Percentiles rank a stretch among this genome's conserved stretches.
Evolutionary conservation across 2,329 filamentous ascomycete genomes (phyloP).

Genomic region (Aureobasidium subglaciale): DNA sequence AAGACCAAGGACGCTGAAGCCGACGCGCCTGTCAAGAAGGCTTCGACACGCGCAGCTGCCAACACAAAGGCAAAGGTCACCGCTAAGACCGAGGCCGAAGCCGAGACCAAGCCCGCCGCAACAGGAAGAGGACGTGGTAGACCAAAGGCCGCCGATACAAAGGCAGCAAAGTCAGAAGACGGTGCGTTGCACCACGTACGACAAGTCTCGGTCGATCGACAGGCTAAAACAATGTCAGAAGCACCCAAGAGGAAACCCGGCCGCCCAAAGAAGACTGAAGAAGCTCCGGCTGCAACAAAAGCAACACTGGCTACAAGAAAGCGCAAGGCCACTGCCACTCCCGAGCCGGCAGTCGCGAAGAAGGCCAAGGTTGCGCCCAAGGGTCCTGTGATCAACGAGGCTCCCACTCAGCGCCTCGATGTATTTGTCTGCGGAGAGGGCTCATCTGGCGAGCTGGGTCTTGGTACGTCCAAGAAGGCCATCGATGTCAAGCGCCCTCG

Average conservation of each 20-base stretch:
- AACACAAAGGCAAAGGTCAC: constrained; percentile 27
- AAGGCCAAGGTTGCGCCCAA: constrained; percentile 20
- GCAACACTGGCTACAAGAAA: constrained; percentile 17
- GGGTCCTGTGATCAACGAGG: constrained; percentile 51
- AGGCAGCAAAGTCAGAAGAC: constrained; percentile 17
- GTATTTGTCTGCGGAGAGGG: constrained; percentile 78
- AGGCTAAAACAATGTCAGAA: constrained; percentile 17
- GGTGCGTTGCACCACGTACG: constrained; percentile 14
- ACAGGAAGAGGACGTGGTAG: constrained; percentile 16
- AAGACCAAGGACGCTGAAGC: constrained; percentile 19
- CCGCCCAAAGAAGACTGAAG: constrained; percentile 16
- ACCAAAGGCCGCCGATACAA: constrained; percentile 16
- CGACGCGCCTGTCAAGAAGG: constrained; percentile 20
- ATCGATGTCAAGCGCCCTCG: constrained; percentile 71
- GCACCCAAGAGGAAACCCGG: constrained; percentile 14
- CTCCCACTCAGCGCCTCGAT: constrained; percentile 58
- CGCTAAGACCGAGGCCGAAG: constrained; percentile 16
- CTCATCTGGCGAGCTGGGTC: constrained; percentile 71
- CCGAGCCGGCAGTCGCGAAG: constrained; percentile 20
- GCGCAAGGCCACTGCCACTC: constrained; percentile 21
- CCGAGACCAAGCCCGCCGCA: constrained; percentile 18
- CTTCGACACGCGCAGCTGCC: constrained; percentile 13
- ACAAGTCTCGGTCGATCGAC: constrained; percentile 4
- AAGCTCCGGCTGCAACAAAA: constrained; percentile 16
- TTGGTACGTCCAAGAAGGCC: constrained; percentile 59